phyloP scores from a whole-genome alignment of 768 basidiomycete species.

The Serpula lacrymans region DNA sequence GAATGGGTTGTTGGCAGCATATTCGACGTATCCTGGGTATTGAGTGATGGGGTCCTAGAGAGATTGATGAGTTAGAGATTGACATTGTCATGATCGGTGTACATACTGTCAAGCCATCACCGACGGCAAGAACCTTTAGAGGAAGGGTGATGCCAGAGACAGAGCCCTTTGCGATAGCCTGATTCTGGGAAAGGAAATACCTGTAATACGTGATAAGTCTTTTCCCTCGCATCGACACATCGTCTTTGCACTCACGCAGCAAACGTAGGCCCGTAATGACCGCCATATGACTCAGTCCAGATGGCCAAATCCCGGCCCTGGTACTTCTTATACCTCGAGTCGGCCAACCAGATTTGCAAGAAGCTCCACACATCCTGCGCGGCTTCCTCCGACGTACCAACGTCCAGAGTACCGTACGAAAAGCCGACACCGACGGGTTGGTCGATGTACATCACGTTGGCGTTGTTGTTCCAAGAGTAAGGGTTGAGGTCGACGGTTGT shows the following conservation, averaged over 20 bases:
- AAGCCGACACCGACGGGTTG: constrained; percentile 68
- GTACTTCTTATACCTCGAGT: constrained; percentile 50
- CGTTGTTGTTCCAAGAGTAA: constrained; percentile 67
- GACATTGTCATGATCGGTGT: background rate
- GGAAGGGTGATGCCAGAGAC: constrained; percentile 48
- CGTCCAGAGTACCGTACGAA: constrained; percentile 52
- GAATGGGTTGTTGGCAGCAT: constrained; percentile 55
- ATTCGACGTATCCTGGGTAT: constrained; percentile 56
- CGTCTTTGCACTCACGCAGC: constrained; percentile 5
- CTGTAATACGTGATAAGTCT: constrained; percentile 28
- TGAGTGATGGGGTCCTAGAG: constrained; percentile 39
- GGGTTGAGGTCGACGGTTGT: constrained; percentile 54
- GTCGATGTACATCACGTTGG: constrained; percentile 71
- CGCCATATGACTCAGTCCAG: constrained; percentile 71
- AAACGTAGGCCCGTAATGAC: constrained; percentile 68
- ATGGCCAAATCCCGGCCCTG: constrained; percentile 46
- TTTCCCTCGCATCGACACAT: constrained; percentile 8
- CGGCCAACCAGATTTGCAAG: constrained; percentile 60
- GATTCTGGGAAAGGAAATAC: constrained; percentile 58
- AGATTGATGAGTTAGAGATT: constrained; percentile 1
- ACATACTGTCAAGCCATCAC: constrained; percentile 57
- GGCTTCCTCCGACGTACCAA: constrained; percentile 49
- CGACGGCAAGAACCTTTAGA: constrained; percentile 60
- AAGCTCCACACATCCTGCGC: constrained; percentile 58
- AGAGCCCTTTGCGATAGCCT: constrained; percentile 46